Conservation (phyloP, 164 flowering plant genomes). For the Nymphaea thermarum region DNA sequence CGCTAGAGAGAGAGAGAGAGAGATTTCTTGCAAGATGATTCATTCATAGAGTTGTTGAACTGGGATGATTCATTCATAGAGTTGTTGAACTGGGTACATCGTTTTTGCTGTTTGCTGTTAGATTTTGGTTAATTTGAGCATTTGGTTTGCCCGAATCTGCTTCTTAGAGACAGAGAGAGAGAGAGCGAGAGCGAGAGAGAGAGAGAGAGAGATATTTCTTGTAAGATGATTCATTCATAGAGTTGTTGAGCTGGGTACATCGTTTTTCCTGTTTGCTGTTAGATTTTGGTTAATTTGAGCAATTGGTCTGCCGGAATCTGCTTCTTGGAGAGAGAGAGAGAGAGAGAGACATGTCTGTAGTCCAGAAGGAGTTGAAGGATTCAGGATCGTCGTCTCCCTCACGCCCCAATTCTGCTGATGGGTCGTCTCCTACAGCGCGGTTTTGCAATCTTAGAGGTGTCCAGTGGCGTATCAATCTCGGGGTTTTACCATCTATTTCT, state of each 20-base stretch:
- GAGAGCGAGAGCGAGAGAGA: too few species aligned
- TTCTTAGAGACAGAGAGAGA: too few species aligned
- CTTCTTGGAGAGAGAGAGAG: not conserved
- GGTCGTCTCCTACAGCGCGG: slow-evolving; percentile 9
- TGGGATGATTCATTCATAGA: not conserved
- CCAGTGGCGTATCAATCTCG: slow-evolving; percentile 81
- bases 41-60: too few species aligned
- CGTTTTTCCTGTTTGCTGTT: not conserved
- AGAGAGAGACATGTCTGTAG: slow-evolving; percentile 3
- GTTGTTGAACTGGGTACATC: not conserved
- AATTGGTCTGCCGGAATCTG: not conserved
- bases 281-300: not conserved
- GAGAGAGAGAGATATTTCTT: not conserved
- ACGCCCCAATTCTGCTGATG: not conserved
- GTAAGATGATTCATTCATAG: not conserved
- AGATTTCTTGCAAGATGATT: not conserved
- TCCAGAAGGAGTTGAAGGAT: slow-evolving; percentile 12
- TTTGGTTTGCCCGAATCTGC: not conserved
- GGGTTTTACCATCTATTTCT: slow-evolving; percentile 51
- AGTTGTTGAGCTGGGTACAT: not conserved
- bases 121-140: not conserved
- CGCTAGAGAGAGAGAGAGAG: not conserved
- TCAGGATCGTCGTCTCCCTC: slow-evolving; percentile 6
- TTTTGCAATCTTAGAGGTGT: slow-evolving; percentile 62
- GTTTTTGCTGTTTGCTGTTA: not conserved